Base-by-base conservation (phyloP, 75 land plant species). In the Gnetum montanum region DNA sequence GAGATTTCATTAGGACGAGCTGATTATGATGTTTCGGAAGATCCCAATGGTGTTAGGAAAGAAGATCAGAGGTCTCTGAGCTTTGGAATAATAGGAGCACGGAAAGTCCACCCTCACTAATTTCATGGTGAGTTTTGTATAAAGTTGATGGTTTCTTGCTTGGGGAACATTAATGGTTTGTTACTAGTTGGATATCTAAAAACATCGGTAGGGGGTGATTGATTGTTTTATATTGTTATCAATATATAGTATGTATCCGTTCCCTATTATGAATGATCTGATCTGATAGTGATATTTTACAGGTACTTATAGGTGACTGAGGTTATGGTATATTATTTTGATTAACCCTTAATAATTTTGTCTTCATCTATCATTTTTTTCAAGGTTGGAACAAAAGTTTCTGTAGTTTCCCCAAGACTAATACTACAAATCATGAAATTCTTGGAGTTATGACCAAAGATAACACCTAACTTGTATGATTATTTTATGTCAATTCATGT, bases 361-460 rank as follows among this genome's bases (percentile, higher is more conserved):
- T 3, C 4, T 36, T 38, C n/a, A n/a, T n/a, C n/a, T n/a, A n/a
- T n/a, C n/a, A n/a, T n/a, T n/a, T n/a, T n/a, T n/a, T n/a, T n/a
- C n/a, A 64, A 95, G 99, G 88, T 95, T 60, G 99, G 91, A 31
- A 71, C 79, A 8, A 90, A 90, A 51, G 88, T 95, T 53, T 67
- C 99, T 61, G 99, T 92, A 46, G 99, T 95, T 44, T 95, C 99
- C 11, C 70, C 41, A 95, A 95, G 71, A 83, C 86, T 40, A 86
- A 95, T 55, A 90, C 99, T 30, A 95, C 99, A 13, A 79, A 67
- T 58, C 86, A 81, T 68, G 97, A 95, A 64, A 84, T 86, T 37
- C 73, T 90, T 56, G 99, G 99, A 27, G 75, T 81, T 1, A 28
- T 80, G 64, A 94, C 99, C 2, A 79, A 90, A 61, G 90, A 72